Evolutionary conservation across 1,284 basidiomycete genomes (phyloP).

Genomic region (Pseudozyma tsukubaensis): DNA sequence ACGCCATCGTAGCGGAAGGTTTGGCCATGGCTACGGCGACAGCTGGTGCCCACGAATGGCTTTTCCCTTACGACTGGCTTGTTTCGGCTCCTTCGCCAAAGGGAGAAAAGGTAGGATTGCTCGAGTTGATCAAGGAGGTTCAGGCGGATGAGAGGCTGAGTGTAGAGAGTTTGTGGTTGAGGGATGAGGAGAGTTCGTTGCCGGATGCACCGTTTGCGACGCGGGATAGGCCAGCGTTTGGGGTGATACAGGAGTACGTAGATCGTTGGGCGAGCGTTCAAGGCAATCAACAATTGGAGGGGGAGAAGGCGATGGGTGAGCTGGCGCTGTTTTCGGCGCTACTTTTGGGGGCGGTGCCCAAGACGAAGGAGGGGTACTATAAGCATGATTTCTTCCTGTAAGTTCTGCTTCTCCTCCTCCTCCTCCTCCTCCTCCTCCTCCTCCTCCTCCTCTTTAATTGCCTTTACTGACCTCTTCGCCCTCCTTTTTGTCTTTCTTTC

Average conservation of each 20-base stretch:
- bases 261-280: constrained; percentile 17
- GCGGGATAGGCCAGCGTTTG: not conserved
- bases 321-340: constrained; percentile 28
- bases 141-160: constrained; percentile 21
- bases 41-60: constrained; percentile 6
- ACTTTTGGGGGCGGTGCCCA: constrained; percentile 30
- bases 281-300: not conserved
- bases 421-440: not conserved
- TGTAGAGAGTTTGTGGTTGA: constrained; percentile 2
- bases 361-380: constrained; percentile 5
- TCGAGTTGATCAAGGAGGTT: constrained; percentile 23
- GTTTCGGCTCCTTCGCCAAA: not conserved
- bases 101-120: not conserved
- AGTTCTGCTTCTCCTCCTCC: not conserved
- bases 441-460: not conserved
- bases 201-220: constrained; percentile 25
- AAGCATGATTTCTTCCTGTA: constrained; percentile 51
- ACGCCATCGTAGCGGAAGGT: constrained; percentile 63
- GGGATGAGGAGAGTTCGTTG: constrained; percentile 7
- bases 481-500: not conserved
- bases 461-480: not conserved
- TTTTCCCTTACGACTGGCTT: constrained; percentile 35
- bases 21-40: constrained; percentile 47
- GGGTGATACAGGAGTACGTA: constrained; percentile 30
- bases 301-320: constrained; percentile 15